Evolutionary conservation across 1,284 basidiomycete genomes (phyloP).

Genomic region (Cryptococcus sp.): DNA sequence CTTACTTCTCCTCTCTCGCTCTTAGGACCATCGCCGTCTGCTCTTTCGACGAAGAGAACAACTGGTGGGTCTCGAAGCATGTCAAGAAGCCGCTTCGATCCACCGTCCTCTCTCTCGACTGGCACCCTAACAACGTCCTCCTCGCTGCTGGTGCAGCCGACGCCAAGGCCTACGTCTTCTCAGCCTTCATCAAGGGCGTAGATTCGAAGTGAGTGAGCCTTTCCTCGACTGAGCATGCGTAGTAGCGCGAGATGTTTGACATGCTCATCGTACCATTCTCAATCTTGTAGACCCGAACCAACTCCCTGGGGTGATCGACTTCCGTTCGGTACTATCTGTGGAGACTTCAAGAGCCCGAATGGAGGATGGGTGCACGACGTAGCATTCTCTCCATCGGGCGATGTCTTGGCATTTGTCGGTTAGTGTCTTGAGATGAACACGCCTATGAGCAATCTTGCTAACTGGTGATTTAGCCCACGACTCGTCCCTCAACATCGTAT

Average conservation of each 20-base stretch:
- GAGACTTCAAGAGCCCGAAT: slow-evolving; percentile 82
- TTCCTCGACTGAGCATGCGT: neutral
- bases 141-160: slow-evolving; percentile 93
- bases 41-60: slow-evolving; percentile 92
- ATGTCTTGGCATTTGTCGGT: slow-evolving; percentile 90
- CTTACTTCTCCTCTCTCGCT: neutral
- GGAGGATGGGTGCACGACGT: slow-evolving; percentile 98
- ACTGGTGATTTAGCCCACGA: slow-evolving; percentile 71
- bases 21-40: slow-evolving; percentile 85
- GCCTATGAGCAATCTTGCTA: slow-evolving; percentile 1
- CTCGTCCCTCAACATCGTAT: slow-evolving; percentile 84
- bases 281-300: slow-evolving; percentile 68
- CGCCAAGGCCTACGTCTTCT: slow-evolving; percentile 96
- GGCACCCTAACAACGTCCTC: slow-evolving; percentile 97
- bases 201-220: slow-evolving; percentile 73
- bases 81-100: slow-evolving; percentile 95
- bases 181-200: slow-evolving; percentile 98
- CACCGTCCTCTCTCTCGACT: slow-evolving; percentile 90
- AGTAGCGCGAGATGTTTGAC: neutral
- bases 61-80: slow-evolving; percentile 99
- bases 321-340: slow-evolving; percentile 96
- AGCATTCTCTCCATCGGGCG: slow-evolving; percentile 92
- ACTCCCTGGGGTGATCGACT: slow-evolving; percentile 96
- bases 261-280: neutral
- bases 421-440: slow-evolving; percentile 45